phyloP scores from a whole-genome alignment of 1,139 yeast species.

The Pneumocystis jirovecii region DNA sequence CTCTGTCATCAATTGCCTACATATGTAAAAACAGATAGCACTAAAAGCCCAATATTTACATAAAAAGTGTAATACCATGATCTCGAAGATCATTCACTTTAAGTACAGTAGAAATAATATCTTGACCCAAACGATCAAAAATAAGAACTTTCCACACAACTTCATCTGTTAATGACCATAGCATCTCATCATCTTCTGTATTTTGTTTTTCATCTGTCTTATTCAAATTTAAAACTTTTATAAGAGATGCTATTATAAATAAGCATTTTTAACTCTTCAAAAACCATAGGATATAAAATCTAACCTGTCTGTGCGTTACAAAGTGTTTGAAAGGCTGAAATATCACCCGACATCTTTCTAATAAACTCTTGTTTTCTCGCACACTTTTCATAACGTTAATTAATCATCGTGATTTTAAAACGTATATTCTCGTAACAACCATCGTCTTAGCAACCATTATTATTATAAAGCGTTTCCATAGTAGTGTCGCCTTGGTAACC shows the following conservation, averaged over 20 bases:
- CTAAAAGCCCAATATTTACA: slow-evolving; percentile 20
- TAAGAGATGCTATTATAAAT: neutral
- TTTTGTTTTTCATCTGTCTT: neutral
- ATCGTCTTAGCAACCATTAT: neutral
- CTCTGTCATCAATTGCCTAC: slow-evolving; percentile 38
- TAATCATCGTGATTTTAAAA: neutral
- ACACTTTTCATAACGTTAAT: neutral
- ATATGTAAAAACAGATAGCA: neutral
- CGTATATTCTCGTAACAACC: neutral
- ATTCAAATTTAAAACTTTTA: neutral
- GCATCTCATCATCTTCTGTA: neutral
- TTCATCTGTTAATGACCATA: neutral
- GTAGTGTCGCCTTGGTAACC: neutral
- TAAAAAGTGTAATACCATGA: slow-evolving; percentile 82
- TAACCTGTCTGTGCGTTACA: neutral
- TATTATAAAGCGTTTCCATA: neutral
- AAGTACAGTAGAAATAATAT: slow-evolving; percentile 72
- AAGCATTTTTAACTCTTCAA: neutral
- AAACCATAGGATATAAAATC: neutral
- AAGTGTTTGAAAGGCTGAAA: neutral
- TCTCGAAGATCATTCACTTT: slow-evolving; percentile 64
- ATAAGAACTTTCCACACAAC: slow-evolving; percentile 80
- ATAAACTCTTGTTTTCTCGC: neutral
- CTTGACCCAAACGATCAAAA: slow-evolving; percentile 65
- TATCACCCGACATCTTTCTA: neutral